These are phyloP conservation scores for Teratosphaeria nubilosa DNA, from an alignment of 2,329 filamentous ascomycete genomes.

Conservation along the genomic window DNA sequence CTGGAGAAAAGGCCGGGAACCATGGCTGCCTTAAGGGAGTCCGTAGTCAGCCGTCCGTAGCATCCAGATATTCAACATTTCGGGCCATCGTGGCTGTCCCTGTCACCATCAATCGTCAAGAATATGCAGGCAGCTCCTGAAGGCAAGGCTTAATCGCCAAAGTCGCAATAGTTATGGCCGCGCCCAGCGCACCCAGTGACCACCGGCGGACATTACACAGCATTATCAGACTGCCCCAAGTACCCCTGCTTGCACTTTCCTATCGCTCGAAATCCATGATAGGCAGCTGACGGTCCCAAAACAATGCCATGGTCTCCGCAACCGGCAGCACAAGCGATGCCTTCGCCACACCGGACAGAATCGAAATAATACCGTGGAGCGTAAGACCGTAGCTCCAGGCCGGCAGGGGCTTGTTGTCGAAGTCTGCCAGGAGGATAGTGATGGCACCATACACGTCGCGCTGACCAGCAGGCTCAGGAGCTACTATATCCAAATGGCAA, in stretches of 20 bases:
- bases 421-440: constrained; percentile 4
- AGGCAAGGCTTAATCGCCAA: constrained; percentile 6
- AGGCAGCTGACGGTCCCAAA: constrained; percentile 3
- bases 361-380: constrained; percentile 10
- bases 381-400: constrained; percentile 9
- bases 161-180: constrained; percentile 5
- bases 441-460: constrained; percentile 6
- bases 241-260: constrained; percentile 10
- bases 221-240: constrained; percentile 10
- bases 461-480: constrained; percentile 7
- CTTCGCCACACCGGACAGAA: constrained; percentile 6
- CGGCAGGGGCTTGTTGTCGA: constrained; percentile 7
- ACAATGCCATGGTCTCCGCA: constrained; percentile 11
- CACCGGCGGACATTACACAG: constrained; percentile 1
- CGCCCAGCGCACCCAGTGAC: constrained; percentile 6
- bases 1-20: constrained; percentile 4
- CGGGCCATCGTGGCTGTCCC: not conserved
- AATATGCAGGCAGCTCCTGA: constrained; percentile 7
- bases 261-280: constrained; percentile 9
- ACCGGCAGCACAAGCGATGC: constrained; percentile 9
- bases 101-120: not conserved
- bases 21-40: constrained; percentile 3
- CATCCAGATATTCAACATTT: not conserved
- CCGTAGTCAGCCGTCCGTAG: not conserved
- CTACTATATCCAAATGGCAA: constrained; percentile 12